Evolutionary conservation across 1,284 basidiomycete species (phyloP).

Genomic region (Apiotrichum domesticum): DNA sequence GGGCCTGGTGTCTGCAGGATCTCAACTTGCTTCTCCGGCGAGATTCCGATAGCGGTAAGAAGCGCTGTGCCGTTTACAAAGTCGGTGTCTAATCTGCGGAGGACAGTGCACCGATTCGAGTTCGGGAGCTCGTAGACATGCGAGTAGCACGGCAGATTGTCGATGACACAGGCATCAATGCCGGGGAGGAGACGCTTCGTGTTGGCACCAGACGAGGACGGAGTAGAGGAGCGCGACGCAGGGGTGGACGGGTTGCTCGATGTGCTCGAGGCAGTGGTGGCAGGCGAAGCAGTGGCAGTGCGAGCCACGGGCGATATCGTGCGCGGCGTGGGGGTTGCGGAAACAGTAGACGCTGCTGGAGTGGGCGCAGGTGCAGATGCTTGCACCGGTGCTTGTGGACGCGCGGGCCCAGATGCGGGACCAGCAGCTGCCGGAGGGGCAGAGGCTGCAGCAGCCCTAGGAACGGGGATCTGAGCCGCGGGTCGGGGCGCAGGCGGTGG

Average conservation of each 20-base stretch:
- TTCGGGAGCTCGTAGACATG: slow-evolving; percentile 25
- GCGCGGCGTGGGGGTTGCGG: background rate
- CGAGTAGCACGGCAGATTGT: slow-evolving; percentile 42
- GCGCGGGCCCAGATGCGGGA: slow-evolving; percentile 2
- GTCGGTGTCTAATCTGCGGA: slow-evolving; percentile 39
- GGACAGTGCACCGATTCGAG: slow-evolving; percentile 24
- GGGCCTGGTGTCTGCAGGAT: slow-evolving; percentile 26
- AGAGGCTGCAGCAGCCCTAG: background rate
- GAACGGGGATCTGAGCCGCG: no score
- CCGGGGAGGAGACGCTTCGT: slow-evolving; percentile 36
- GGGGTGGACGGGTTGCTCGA: slow-evolving; percentile 5
- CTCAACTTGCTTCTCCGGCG: slow-evolving; percentile 22
- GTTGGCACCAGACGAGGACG: slow-evolving; percentile 7
- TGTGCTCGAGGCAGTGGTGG: background rate
- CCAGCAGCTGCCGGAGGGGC: background rate
- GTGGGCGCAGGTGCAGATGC: background rate
- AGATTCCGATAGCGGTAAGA: slow-evolving; percentile 32
- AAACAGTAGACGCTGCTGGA: background rate
- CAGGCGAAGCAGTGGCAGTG: slow-evolving; percentile 10
- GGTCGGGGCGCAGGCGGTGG: background rate
- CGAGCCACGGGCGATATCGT: slow-evolving; percentile 15
- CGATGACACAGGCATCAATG: slow-evolving; percentile 39
- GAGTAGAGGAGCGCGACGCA: slow-evolving; percentile 4
- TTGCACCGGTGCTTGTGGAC: background rate
- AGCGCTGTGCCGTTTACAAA: slow-evolving; percentile 42